These are phyloP conservation scores for Clonostachys rosea DNA, from an alignment of 2,329 filamentous ascomycete genomes.

Conservation along the genomic window DNA sequence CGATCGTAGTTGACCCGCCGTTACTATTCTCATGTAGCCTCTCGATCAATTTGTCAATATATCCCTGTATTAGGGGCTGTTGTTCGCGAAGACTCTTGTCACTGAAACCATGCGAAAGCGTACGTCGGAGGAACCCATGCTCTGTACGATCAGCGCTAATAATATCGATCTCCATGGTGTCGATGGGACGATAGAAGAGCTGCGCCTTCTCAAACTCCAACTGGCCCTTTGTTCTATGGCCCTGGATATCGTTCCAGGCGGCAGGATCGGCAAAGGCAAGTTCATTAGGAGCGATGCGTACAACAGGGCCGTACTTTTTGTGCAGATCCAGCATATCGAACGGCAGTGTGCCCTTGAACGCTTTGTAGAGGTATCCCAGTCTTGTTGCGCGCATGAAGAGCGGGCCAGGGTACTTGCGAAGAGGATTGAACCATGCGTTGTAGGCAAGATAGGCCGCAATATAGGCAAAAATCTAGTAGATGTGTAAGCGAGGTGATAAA, in stretches of 20 bases:
- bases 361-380: background rate
- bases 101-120: constrained; percentile 3
- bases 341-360: background rate
- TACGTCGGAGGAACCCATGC: background rate
- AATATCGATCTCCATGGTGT: background rate
- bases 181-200: background rate
- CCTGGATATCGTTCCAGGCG: constrained; percentile 9
- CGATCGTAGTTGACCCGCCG: constrained; percentile 1
- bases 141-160: background rate
- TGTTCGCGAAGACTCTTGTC: constrained; percentile 19
- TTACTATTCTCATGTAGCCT: constrained; percentile 4
- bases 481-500: too few species aligned
- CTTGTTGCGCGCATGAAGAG: background rate
- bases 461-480: background rate
- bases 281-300: constrained; percentile 31
- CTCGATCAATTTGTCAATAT: constrained; percentile 16
- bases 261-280: constrained; percentile 23
- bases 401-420: background rate
- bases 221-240: background rate
- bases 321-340: constrained; percentile 8
- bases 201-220: background rate
- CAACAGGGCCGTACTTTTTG: constrained; percentile 20
- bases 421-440: background rate
- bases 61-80: constrained; percentile 17
- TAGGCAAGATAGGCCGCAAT: background rate